Base-by-base conservation (phyloP, 192 early-diverging fungal species). In the Rhizophagus prolifer region DNA sequence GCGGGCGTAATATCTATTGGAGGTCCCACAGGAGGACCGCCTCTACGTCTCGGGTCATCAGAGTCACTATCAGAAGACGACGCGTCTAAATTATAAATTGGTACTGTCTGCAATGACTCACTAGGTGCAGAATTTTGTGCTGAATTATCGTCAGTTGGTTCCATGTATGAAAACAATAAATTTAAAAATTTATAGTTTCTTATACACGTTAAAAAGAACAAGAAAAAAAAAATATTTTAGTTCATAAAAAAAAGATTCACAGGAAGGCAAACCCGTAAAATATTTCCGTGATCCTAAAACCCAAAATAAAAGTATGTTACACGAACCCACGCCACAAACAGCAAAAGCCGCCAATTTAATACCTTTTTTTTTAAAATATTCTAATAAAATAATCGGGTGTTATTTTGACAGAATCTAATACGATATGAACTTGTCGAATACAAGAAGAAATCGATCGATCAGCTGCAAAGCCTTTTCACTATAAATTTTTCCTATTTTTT, bases 61-160 rank as follows among this genome's bases (percentile, higher is more conserved):
- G 46, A 58, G 14, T 76, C 75, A 76, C 75, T 76, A 76, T 76
- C 75, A 23, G 71, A 73, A n/a, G 72, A 74, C 21, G 75, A 76
- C 44, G 75, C 75, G 75, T 76, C 75, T 21, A 67, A 50, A 30
- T 76, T 30, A 65, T 76, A 76, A 31, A 76, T 76, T 30, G 75
- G 75, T 31, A 76, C 60, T 4, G 75, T 76, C 13, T 76, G 75
- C 8, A 76, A 68, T 54, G 75, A 67, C n/a, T 76, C 75, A 21
- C 64, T 58, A 8, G 64, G 75, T 13, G 60, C 47, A 3, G 21
- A 26, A 23, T 38, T 72, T 30, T 72, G 70, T 12, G 59, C 36
- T 30, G 58, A 54, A 41, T 74, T 58, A 23, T 26, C n/a, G 44
- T 41, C 38, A 54, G 6, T 54, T 54, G 50, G 50, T 6, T 54